phyloP scores from a whole-genome alignment of 257 asterid species.

The Scutellaria galericulata region DNA sequence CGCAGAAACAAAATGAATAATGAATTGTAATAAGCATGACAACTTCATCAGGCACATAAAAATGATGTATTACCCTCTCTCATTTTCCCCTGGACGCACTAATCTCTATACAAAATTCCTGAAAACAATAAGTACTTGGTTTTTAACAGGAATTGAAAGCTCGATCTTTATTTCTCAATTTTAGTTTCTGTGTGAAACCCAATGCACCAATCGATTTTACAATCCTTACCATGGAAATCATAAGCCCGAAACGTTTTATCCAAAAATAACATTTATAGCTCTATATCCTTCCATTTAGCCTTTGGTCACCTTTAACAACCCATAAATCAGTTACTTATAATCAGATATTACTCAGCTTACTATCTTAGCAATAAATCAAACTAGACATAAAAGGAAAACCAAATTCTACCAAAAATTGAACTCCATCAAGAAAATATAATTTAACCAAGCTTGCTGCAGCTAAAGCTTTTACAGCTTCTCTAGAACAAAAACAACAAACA shows the following conservation, averaged over 20 bases:
- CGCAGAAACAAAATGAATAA: too few relatives aligned
- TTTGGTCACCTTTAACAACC: background rate
- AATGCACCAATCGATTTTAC: background rate
- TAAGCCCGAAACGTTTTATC: background rate
- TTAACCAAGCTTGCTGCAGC: background rate
- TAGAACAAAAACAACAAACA: conserved; percentile 19
- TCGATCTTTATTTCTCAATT: background rate
- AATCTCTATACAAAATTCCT: background rate
- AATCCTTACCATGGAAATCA: background rate
- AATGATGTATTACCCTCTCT: background rate
- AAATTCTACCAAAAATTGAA: background rate
- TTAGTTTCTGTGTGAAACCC: background rate
- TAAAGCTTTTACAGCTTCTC: conserved; percentile 8
- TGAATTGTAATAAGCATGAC: background rate
- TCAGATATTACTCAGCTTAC: background rate
- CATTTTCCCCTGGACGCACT: background rate
- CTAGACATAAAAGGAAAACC: background rate
- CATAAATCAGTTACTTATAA: background rate
- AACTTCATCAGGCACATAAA: conserved; percentile 5
- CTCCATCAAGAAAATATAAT: background rate
- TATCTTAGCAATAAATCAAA: conserved; percentile 5
- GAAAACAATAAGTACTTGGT: conserved; percentile 1
- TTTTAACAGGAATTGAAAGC: background rate
- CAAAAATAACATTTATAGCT: background rate
- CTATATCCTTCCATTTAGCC: background rate